A percentile compares a stretch with the other conserved stretches of the same genome.
Conservation (phyloP, 345 rosid species). For the Raphanus sativus region DNA sequence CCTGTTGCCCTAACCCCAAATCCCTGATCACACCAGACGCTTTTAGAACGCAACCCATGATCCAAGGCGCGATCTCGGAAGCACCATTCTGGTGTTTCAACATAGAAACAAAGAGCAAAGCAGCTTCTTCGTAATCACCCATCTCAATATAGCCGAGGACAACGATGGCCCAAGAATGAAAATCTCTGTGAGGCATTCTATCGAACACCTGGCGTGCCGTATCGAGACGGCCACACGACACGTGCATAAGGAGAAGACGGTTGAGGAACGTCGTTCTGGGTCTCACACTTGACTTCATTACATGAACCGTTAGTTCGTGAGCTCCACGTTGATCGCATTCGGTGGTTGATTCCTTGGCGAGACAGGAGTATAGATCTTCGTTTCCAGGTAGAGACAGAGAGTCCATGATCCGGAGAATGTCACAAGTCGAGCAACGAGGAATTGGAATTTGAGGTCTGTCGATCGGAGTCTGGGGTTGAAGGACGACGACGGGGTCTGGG, state of each 20-base stretch:
- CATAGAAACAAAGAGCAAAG: conserved; percentile 48
- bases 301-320: conserved; percentile 48
- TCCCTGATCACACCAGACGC: conserved; percentile 49
- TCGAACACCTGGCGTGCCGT: conserved; percentile 63
- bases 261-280: conserved; percentile 43
- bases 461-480: conserved; percentile 1
- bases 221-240: conserved; percentile 45
- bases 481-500: conserved; percentile 7
- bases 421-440: conserved; percentile 38
- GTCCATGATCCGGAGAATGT: conserved; percentile 55
- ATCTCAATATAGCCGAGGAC: conserved; percentile 45
- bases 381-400: conserved; percentile 48
- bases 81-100: conserved; percentile 29
- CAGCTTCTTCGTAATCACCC: conserved; percentile 46
- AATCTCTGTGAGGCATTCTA: conserved; percentile 54
- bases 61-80: conserved; percentile 46
- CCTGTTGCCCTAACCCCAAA: conserved; percentile 59
- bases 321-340: conserved; percentile 46
- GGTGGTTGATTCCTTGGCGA: conserved; percentile 57
- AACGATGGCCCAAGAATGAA: conserved; percentile 60
- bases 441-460: not conserved
- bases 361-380: conserved; percentile 53
- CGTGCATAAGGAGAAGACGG: conserved; percentile 54
- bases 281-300: conserved; percentile 35
- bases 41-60: conserved; percentile 48